Percentiles rank a stretch among this genome's conserved stretches.
Conservation (phyloP, 2,329 filamentous ascomycete species). For the Albifimbria verrucaria region DNA sequence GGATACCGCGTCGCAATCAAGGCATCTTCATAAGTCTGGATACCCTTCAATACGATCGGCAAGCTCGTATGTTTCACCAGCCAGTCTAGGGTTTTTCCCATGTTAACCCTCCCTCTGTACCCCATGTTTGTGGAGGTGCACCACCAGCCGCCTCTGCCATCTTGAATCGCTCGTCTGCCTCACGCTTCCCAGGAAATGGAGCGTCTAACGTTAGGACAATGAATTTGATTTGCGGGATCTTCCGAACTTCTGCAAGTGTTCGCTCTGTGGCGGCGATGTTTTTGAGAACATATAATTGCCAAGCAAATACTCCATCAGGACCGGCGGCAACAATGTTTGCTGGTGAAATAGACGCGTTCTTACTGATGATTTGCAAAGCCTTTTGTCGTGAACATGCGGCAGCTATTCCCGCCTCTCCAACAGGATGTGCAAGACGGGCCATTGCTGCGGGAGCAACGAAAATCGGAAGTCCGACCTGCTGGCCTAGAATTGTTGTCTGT, state of each 20-base stretch:
- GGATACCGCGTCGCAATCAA: constrained; percentile 49
- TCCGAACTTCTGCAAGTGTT: constrained; percentile 53
- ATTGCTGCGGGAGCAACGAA: constrained; percentile 62
- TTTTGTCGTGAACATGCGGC: constrained; percentile 46
- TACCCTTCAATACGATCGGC: constrained; percentile 65
- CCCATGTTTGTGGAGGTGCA: constrained; percentile 49
- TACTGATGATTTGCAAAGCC: constrained; percentile 62
- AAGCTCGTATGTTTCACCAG: constrained; percentile 43
- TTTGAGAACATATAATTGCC: constrained; percentile 61
- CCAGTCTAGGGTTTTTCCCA: constrained; percentile 50
- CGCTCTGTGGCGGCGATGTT: constrained; percentile 40
- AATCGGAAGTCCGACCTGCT: constrained; percentile 48
- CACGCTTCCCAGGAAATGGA: constrained; percentile 53
- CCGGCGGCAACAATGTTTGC: constrained; percentile 42
- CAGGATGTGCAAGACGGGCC: constrained; percentile 56
- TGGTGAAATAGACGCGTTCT: constrained; percentile 57
- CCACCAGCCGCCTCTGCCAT: constrained; percentile 49
- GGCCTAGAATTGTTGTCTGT: constrained; percentile 60
- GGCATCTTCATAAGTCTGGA: constrained; percentile 64
- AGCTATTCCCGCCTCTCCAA: constrained; percentile 58
- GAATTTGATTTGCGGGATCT: constrained; percentile 63
- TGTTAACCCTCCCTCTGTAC: constrained; percentile 56
- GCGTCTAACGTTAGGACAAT: constrained; percentile 59
- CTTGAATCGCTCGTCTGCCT: constrained; percentile 41
- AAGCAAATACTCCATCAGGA: constrained; percentile 47